Conservation (phyloP, 1,284 basidiomycete genomes). For the Gastroboletus turbinatus region DNA sequence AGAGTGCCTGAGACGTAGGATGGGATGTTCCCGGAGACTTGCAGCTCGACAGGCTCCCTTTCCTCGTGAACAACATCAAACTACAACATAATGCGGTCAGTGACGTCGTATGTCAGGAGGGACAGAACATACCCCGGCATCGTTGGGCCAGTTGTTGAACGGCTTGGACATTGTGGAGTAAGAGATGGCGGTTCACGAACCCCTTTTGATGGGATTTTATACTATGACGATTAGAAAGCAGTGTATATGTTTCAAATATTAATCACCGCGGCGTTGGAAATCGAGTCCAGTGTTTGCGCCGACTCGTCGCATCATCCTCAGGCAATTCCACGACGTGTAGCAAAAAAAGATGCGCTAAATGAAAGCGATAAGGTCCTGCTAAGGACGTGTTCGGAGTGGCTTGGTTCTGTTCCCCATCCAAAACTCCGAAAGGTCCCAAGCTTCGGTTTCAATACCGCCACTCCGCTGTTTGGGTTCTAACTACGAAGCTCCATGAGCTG, state of each 20-base stretch:
- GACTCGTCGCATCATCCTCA: no score
- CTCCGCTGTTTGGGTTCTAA: no score
- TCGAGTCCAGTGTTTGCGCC: no score
- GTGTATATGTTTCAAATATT: not conserved
- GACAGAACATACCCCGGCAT: constrained; percentile 23
- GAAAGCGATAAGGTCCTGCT: no score
- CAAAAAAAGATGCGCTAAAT: no score
- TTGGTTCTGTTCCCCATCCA: no score
- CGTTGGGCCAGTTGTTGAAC: constrained; percentile 34
- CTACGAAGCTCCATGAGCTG: no score
- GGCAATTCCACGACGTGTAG: no score
- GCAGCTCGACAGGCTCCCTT: constrained; percentile 28
- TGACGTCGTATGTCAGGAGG: not conserved
- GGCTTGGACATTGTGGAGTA: constrained; percentile 18
- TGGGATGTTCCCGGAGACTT: constrained; percentile 29
- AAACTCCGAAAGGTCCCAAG: no score
- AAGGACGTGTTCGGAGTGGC: no score
- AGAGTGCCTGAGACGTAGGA: constrained; percentile 32
- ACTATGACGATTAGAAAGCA: not conserved
- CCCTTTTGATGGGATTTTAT: constrained; percentile 4
- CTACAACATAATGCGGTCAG: constrained; percentile 15
- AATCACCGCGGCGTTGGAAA: no score
- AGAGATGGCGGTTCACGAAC: not conserved
- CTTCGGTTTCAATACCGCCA: no score
- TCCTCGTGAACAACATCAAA: constrained; percentile 34